A percentile compares a stretch with the other conserved stretches of the same genome.
These are phyloP conservation scores for Anacardium occidentale DNA, from an alignment of 345 rosid genomes.

Conservation along the genomic window DNA sequence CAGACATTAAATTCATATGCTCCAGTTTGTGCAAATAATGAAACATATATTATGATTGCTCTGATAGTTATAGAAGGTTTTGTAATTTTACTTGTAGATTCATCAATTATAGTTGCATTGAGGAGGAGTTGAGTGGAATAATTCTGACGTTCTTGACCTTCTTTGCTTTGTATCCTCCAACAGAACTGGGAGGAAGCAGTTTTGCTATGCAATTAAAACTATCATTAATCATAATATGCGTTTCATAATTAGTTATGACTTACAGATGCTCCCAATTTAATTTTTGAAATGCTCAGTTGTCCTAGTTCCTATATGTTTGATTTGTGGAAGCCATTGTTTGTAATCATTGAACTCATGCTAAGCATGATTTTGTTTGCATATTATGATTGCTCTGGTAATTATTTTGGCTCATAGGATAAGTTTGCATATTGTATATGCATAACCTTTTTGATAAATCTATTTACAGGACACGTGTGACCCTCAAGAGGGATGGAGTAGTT, in stretches of 20 bases:
- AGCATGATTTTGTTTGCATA: neutral
- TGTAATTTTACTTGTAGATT: neutral
- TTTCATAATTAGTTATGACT: neutral
- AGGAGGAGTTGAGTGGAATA: neutral
- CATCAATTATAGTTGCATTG: neutral
- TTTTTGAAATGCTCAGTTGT: neutral
- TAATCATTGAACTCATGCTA: neutral
- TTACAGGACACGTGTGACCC: conserved; percentile 70
- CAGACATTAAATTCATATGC: neutral
- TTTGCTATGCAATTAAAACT: neutral
- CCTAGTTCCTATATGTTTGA: neutral
- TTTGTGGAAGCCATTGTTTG: neutral
- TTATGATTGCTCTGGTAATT: neutral
- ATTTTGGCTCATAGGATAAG: neutral
- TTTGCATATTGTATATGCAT: neutral
- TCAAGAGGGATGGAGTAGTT: conserved; percentile 70
- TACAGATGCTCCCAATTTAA: neutral
- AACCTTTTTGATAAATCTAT: conserved; percentile 13
- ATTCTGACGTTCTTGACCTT: neutral
- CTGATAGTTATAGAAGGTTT: neutral
- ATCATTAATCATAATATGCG: neutral
- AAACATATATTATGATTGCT: neutral
- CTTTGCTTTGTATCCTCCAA: neutral
- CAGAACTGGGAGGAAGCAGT: neutral
- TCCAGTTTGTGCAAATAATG: neutral